A percentile compares a stretch with the other conserved stretches of the same genome.
Conservation (phyloP, 306 rosid species). For the Canavalia gladiata region DNA sequence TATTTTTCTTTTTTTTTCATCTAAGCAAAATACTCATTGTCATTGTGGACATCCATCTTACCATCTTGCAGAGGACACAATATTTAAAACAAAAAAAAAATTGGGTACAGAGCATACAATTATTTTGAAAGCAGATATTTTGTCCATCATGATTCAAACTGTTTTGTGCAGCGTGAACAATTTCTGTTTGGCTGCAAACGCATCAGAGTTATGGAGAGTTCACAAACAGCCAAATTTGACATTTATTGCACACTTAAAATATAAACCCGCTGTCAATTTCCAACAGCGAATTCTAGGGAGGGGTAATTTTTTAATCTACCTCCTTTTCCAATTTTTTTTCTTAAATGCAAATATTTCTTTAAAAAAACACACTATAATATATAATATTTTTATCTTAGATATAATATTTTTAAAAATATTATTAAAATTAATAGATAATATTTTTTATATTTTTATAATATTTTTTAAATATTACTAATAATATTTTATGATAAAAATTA, state of each 20-base stretch:
- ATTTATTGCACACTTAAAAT: conserved; percentile 50
- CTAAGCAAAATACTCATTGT: no score
- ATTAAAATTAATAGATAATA: no score
- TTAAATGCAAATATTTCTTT: neutral
- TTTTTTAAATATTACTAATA: no score
- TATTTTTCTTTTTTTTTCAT: no score
- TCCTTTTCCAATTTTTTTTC: neutral
- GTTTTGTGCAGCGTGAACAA: conserved; percentile 50
- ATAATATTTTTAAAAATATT: no score
- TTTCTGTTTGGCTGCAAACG: conserved; percentile 52
- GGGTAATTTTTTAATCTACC: neutral
- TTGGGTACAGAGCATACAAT: conserved; percentile 31
- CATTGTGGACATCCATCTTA: conserved; percentile 6
- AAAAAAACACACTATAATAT: no score
- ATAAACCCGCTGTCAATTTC: neutral
- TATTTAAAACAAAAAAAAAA: neutral
- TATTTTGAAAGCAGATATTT: conserved; percentile 46
- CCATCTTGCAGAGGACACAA: neutral
- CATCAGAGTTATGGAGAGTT: conserved; percentile 49
- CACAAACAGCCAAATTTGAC: conserved; percentile 51
- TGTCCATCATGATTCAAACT: conserved; percentile 45
- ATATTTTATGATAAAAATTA: no score
- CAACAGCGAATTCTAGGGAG: neutral
- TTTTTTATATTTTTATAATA: no score
- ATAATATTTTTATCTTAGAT: no score